A percentile compares a stretch with the other conserved stretches of the same genome.
Conservation (phyloP, 495 filamentous ascomycete genomes). For the Aspergillus cavernicola region DNA sequence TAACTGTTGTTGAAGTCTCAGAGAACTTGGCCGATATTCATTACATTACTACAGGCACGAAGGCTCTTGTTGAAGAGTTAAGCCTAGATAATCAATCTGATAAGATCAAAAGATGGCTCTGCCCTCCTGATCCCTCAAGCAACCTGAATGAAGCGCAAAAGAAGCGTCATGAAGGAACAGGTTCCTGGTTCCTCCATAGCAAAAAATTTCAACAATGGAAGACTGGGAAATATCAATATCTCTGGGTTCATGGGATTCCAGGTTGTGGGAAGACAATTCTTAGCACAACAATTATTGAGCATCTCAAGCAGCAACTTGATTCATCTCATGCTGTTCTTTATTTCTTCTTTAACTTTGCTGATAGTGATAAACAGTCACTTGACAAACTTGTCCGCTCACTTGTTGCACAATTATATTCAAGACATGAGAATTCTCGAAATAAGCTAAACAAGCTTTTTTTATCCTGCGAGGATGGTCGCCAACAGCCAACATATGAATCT, state of each 20-base stretch:
- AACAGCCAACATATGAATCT: conserved; percentile 8
- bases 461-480: conserved; percentile 8
- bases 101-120: conserved; percentile 26
- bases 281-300: conserved; percentile 25
- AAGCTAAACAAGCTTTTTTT: conserved; percentile 6
- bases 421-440: conserved; percentile 5
- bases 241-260: conserved; percentile 37
- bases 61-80: too few relatives aligned
- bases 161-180: conserved; percentile 14
- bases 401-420: conserved; percentile 20
- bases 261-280: conserved; percentile 39
- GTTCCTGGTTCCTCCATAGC: conserved; percentile 26
- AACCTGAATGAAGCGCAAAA: conserved; percentile 11
- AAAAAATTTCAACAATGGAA: conserved; percentile 23
- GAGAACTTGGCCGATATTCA: too few relatives aligned
- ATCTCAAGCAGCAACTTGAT: conserved; percentile 16
- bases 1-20: too few relatives aligned
- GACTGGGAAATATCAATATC: conserved; percentile 6
- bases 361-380: conserved; percentile 18
- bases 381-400: conserved; percentile 23
- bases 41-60: too few relatives aligned
- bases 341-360: conserved; percentile 31
- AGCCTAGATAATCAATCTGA: too few relatives aligned
- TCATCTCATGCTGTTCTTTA: conserved; percentile 22
- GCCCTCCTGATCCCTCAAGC: conserved; percentile 16